Evolutionary conservation across 768 basidiomycete genomes (phyloP), one percentile per base, ranked within the genome.

Genomic region (Boletus speciosus): DNA sequence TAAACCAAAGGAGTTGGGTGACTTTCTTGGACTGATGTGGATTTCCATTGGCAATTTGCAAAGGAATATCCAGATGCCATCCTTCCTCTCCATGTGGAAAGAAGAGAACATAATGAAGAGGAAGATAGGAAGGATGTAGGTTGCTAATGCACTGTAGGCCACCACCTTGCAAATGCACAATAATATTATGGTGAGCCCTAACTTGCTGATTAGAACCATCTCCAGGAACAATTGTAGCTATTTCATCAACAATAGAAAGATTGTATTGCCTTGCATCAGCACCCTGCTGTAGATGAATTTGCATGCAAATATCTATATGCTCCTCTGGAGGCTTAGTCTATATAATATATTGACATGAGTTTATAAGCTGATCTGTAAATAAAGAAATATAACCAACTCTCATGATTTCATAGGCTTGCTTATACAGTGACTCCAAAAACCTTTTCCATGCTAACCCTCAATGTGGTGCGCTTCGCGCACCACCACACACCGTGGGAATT

Each of bases 91-190:
- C 76, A 36, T 47, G 16, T 4, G 77, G 74, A 66, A 79, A 79
- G 2, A 81, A 64, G 0, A 81, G 56, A 0, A 74, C 70, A 73
- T 78, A 80, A 14, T 78, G 73, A 1, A 80, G 63, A 0, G 76
- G 58, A 0, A 56, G 31, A 56, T 80, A 81, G 0, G 61, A 49
- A 5, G 72, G 66, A 55, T 75, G 62, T 0, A 64, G 49, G 2
- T 80, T 68, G 52, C 49, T 67, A 35, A 79, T 75, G 2, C 61
- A 48, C 19, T 55, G 27, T 4, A 78, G 54, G 2, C 52, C 59
- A 39, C 65, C 66, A 48, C 57, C 58, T n/a, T 63, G 54, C 0
- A 63, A 45, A 4, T 27, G 46, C 0, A 77, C 38, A 9, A 78
- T 52, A 15, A 78, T 76, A 39, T 81, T 76, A 4, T 65, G 34